These are phyloP conservation scores for Halocafeteria seosinensis DNA, from an alignment of 108 stramenopile species.

Conservation along the genomic window DNA sequence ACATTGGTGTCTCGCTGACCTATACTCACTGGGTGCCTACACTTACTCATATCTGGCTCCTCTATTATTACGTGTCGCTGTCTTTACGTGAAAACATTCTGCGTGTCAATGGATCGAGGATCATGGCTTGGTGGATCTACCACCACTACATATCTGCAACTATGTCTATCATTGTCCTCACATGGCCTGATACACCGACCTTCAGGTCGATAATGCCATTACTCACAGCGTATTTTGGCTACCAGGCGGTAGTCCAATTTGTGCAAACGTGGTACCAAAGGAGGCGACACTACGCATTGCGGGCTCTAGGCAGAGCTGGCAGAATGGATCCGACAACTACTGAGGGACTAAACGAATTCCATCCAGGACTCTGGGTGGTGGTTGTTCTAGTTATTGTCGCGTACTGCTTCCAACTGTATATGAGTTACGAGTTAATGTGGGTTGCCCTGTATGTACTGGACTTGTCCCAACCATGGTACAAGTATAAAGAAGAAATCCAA, in stretches of 20 bases:
- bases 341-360: conserved; percentile 2
- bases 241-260: conserved; percentile 7
- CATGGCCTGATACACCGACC: conserved; percentile 5
- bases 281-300: not conserved
- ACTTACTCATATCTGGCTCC: conserved; percentile 4
- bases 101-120: conserved; percentile 3
- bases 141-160: conserved; percentile 13
- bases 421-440: not conserved
- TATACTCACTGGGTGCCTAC: conserved; percentile 17
- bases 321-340: conserved; percentile 6
- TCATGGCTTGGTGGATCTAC: conserved; percentile 14
- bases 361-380: not conserved
- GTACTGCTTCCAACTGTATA: not conserved
- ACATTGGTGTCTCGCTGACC: not conserved
- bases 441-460: not conserved
- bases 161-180: conserved; percentile 8
- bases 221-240: not conserved
- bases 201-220: conserved; percentile 1
- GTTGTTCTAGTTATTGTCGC: conserved; percentile 2
- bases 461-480: conserved; percentile 7
- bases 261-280: conserved; percentile 4
- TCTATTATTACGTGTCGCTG: conserved; percentile 15
- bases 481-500: conserved; percentile 13
- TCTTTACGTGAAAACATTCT: conserved; percentile 16
- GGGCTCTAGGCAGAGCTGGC: conserved; percentile 1